A percentile compares a stretch with the other conserved stretches of the same genome.
Evolutionary conservation across 768 basidiomycete species (phyloP).

Genomic region (Porphyrellus cyaneotinctus): DNA sequence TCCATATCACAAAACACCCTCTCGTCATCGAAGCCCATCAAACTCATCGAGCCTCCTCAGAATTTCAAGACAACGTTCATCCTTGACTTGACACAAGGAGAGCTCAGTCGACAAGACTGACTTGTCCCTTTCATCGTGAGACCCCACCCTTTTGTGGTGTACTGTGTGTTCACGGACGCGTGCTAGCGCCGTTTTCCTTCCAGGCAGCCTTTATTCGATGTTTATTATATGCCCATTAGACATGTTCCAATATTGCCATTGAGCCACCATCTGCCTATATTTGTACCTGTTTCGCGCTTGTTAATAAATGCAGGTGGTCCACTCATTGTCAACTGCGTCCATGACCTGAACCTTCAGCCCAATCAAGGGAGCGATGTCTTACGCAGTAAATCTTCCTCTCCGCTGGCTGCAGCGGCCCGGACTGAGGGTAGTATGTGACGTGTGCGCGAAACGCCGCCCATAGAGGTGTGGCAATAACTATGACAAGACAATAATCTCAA

Average conservation of each 20-base stretch:
- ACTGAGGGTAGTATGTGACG: too few species aligned
- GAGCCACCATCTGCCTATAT: neutral
- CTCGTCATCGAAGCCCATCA: slow-evolving; percentile 48
- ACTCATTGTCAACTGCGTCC: too few species aligned
- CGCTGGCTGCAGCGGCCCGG: too few species aligned
- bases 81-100: slow-evolving; percentile 78
- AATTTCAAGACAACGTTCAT: slow-evolving; percentile 67
- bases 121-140: neutral
- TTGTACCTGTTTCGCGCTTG: neutral
- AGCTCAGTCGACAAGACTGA: slow-evolving; percentile 68
- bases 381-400: too few species aligned
- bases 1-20: slow-evolving; percentile 39
- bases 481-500: too few species aligned
- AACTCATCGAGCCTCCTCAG: slow-evolving; percentile 76
- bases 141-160: neutral
- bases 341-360: too few species aligned
- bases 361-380: neutral
- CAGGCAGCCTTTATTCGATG: slow-evolving; percentile 18
- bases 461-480: too few species aligned
- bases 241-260: slow-evolving; percentile 19
- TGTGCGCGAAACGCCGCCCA: too few species aligned
- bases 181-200: neutral
- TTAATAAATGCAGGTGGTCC: neutral
- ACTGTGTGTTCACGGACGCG: neutral
- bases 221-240: slow-evolving; percentile 14